These are phyloP conservation scores for Xerocomus nothofagi DNA, from an alignment of 1,284 basidiomycete genomes.

Conservation along the genomic window DNA sequence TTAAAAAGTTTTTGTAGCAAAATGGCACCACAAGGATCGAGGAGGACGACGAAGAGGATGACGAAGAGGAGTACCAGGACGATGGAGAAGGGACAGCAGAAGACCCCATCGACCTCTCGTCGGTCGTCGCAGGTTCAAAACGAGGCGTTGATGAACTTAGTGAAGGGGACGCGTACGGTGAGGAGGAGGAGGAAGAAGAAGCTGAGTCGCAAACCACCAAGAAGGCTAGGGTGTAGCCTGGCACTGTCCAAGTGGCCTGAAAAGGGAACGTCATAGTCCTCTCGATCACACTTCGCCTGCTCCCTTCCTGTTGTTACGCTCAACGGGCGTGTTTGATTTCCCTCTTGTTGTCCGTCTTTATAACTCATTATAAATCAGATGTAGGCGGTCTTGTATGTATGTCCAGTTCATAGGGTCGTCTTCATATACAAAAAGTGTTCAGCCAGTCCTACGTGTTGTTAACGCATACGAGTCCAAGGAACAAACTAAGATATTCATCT, in stretches of 20 bases:
- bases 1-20: slow-evolving; percentile 5
- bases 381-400: slow-evolving; percentile 7
- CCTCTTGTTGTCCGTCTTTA: slow-evolving; percentile 10
- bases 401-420: not conserved
- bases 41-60: slow-evolving; percentile 18
- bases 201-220: slow-evolving; percentile 16
- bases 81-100: slow-evolving; percentile 14
- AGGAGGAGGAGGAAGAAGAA: slow-evolving; percentile 14
- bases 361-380: slow-evolving; percentile 17
- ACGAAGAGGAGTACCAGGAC: slow-evolving; percentile 24
- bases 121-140: slow-evolving; percentile 20
- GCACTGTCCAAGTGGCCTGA: not conserved
- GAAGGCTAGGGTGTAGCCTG: slow-evolving; percentile 27
- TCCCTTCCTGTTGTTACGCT: not conserved
- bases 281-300: not conserved
- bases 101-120: slow-evolving; percentile 9
- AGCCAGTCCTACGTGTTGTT: not conserved
- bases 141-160: slow-evolving; percentile 27
- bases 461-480: not conserved
- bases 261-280: not conserved
- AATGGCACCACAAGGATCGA: slow-evolving; percentile 14
- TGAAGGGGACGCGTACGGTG: slow-evolving; percentile 11
- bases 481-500: not conserved
- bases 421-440: not conserved
- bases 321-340: not conserved